Evolutionary conservation across 352 stramenopile genomes (phyloP), one percentile per base, ranked within the genome.

Genomic region (Globisporangium emineosum): DNA sequence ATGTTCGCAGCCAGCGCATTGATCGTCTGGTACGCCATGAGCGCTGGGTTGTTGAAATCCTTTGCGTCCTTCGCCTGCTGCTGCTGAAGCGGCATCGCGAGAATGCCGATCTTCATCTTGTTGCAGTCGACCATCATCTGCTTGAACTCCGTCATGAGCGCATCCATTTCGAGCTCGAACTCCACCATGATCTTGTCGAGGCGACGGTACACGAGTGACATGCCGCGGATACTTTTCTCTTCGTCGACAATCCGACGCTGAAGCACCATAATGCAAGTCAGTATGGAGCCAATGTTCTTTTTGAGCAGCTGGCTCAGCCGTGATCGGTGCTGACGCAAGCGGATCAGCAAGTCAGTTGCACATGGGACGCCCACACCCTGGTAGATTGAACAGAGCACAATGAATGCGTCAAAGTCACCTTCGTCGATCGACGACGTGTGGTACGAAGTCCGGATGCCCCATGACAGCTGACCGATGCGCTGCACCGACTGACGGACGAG

Each of bases 331-430:
- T 89, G 78, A 8, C 81, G 76, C 32, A 95, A 57, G 58, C 86
- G 86, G 32, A 91, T 72, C 21, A 93, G 69, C 68, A 95, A 67
- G 61, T 92, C 86, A 55, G 74, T 86, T 5, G 79, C 76, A 30
- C 83, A 92, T 42, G 70, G 58, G 1, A 95, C 84, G 2, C 80
- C 79, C 27, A 79, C 74, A 25, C 67, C 69, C 54, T 89, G 73
- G 58, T 95, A 95, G 43, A 95, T 93, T n/a, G 84, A 91, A 66
- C 86, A 95, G 25, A 95, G 60, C 58, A 92, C 86, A 32, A 91
- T 88, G 60, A 90, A 95, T 23, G 84, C 86, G 42, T 95, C 84
- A 58, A 92, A 92, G 58, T 87, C 77, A n/a, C 81, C 78, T 56
- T 93, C 83, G 35, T 95, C 86, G 66, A 92, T 89, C 10, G 82